phyloP scores from a whole-genome alignment of 2,329 filamentous ascomycete species.

The Aspergillus oerlinghausenensis region DNA sequence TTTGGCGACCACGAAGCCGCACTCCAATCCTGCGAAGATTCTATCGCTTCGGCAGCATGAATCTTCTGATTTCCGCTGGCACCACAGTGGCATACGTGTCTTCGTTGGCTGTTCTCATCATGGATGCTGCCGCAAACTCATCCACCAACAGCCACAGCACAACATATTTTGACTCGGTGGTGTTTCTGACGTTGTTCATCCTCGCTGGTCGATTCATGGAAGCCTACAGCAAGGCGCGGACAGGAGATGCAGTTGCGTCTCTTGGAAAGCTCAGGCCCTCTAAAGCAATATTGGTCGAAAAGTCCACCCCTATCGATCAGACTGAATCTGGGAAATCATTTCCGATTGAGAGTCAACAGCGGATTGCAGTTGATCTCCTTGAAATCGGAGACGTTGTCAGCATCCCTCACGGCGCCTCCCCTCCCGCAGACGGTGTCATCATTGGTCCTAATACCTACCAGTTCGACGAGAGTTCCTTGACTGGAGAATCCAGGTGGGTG shows the following conservation, averaged over 20 bases:
- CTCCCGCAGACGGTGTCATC: conserved; percentile 73
- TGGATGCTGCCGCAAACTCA: conserved; percentile 39
- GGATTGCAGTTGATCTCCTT: conserved; percentile 62
- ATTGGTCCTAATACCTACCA: conserved; percentile 52
- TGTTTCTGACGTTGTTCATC: conserved; percentile 86
- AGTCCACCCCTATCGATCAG: conserved; percentile 1
- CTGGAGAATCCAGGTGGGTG: conserved; percentile 50
- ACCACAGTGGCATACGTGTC: conserved; percentile 84
- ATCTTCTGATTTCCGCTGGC: conserved; percentile 83
- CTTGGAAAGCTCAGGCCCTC: conserved; percentile 73
- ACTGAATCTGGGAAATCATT: conserved; percentile 1
- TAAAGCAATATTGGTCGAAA: conserved; percentile 63
- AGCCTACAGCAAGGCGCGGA: conserved; percentile 85
- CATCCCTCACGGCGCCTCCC: conserved; percentile 73
- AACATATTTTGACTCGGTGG: conserved; percentile 84
- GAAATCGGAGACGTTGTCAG: conserved; percentile 71
- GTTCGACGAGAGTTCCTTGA: conserved; percentile 89
- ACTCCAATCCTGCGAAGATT: conserved; percentile 71
- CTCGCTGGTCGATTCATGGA: conserved; percentile 60
- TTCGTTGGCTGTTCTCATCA: conserved; percentile 72
- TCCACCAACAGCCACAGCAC: conserved; percentile 51
- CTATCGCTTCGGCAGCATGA: conserved; percentile 95
- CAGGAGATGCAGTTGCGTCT: conserved; percentile 78
- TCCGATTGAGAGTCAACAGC: conserved; percentile 22
- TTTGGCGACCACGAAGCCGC: conserved; percentile 73